Base-by-base conservation (phyloP, 2,329 filamentous ascomycete genomes). In the Trichoderma asperellum region DNA sequence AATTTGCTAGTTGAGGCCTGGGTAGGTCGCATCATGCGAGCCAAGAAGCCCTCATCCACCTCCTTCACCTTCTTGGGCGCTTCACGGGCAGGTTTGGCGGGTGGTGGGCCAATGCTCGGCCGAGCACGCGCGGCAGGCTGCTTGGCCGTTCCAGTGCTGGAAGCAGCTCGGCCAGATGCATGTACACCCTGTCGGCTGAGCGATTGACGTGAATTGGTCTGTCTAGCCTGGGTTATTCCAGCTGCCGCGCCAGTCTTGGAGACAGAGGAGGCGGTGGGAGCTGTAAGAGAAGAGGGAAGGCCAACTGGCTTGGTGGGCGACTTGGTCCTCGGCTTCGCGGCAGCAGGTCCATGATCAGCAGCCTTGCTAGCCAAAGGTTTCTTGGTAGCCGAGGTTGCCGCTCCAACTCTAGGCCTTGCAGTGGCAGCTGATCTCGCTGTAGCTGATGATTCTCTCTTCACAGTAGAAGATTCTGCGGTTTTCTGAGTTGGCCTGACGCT, bases 21-120 rank as follows among this genome's bases (percentile, higher is more conserved):
- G 0, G 92, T 94, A 2, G 92, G 92, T 52, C 91, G 84, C 88
- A 91, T 94, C 91, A 94, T 93, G 64, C 92, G 87, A n/a, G 91
- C 91, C 32, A 94, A 81, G 79, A 94, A 94, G 16, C 88, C 80
- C 72, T 92, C 89, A 72, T 92, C 90, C 1, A 91, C 83, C 21
- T 86, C 85, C 58, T 83, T 83, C 32, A 86, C 82, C 70, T 84
- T 83, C 73, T 85, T 85, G 7, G 85, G 81, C 11, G 83, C 76
- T 16, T 68, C 70, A 52, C 34, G 60, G 3, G 70, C 52, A 8
- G 69, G 49, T 72, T 86, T 89, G 78, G 88, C 90, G 2, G 87
- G 86, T 8, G 88, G 87, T 2, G 83, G 86, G 1, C 87, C 87
- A 21, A 89, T 72, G 73, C 87, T 88, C 3, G 86, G 85, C 55